Evolutionary conservation across 202 grass and related monocot species (phyloP).

Genomic region (Sporobolus alterniflorus): DNA sequence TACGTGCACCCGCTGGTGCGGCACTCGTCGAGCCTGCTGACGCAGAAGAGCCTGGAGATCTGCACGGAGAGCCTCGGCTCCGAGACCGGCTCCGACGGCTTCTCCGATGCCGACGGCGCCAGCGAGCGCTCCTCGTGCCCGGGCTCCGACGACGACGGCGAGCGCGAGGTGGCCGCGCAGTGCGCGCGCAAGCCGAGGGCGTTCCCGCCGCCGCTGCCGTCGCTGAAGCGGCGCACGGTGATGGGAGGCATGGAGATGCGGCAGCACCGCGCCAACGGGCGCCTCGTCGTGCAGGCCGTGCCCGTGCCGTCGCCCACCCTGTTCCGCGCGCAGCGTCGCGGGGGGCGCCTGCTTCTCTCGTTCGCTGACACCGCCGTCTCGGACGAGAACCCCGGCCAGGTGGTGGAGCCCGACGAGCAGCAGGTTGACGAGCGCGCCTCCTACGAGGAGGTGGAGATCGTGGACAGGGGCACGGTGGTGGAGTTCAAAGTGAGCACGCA

Average conservation of each 20-base stretch:
- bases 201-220: constrained; percentile 71
- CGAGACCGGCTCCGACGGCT: constrained; percentile 67
- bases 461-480: constrained; percentile 69
- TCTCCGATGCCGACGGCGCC: constrained; percentile 48
- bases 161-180: constrained; percentile 16
- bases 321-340: constrained; percentile 57
- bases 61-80: constrained; percentile 84
- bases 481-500: constrained; percentile 75
- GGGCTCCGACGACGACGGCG: constrained; percentile 30
- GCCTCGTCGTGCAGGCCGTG: constrained; percentile 56
- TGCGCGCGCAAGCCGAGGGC: neutral
- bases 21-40: constrained; percentile 68
- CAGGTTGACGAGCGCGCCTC: neutral
- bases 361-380: constrained; percentile 50
- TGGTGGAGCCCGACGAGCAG: constrained; percentile 27
- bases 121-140: constrained; percentile 39
- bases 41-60: constrained; percentile 73
- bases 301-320: constrained; percentile 53
- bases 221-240: constrained; percentile 51
- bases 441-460: constrained; percentile 59
- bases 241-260: constrained; percentile 53
- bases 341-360: constrained; percentile 58
- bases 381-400: too few relatives aligned
- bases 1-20: constrained; percentile 71
- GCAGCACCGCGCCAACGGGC: constrained; percentile 60